Conservation (phyloP, 2,329 filamentous ascomycete genomes). For the Ophiostoma piceae region DNA sequence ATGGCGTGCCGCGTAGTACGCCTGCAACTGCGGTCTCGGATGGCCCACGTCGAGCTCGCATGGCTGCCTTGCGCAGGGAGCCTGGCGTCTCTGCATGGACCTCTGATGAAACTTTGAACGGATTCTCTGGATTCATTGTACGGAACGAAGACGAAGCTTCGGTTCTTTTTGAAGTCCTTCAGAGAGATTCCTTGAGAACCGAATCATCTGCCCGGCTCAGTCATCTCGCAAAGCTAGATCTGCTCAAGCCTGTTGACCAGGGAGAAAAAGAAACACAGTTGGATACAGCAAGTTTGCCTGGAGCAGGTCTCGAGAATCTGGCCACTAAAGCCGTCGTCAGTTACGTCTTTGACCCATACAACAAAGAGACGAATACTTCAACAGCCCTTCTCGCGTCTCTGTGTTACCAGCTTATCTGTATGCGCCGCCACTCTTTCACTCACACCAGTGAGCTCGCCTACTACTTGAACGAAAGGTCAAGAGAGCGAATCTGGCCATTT, state of each 20-base stretch:
- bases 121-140: neutral
- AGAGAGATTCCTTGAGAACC: neutral
- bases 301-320: neutral
- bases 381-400: conserved; percentile 4
- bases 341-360: neutral
- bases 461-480: neutral
- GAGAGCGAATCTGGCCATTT: neutral
- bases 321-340: neutral
- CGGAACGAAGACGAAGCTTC: neutral
- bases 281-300: neutral
- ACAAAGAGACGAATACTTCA: neutral
- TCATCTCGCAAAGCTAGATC: neutral
- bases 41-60: neutral
- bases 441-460: neutral
- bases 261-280: neutral
- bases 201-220: neutral
- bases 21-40: neutral
- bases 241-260: neutral
- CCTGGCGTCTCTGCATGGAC: neutral
- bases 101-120: neutral
- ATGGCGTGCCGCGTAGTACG: neutral
- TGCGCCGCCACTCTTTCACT: neutral
- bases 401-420: neutral
- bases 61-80: neutral
- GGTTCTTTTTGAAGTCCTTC: neutral